These are phyloP conservation scores for Scenedesmus sp. DNA, from an alignment of 163 green algal genomes.

Conservation along the genomic window DNA sequence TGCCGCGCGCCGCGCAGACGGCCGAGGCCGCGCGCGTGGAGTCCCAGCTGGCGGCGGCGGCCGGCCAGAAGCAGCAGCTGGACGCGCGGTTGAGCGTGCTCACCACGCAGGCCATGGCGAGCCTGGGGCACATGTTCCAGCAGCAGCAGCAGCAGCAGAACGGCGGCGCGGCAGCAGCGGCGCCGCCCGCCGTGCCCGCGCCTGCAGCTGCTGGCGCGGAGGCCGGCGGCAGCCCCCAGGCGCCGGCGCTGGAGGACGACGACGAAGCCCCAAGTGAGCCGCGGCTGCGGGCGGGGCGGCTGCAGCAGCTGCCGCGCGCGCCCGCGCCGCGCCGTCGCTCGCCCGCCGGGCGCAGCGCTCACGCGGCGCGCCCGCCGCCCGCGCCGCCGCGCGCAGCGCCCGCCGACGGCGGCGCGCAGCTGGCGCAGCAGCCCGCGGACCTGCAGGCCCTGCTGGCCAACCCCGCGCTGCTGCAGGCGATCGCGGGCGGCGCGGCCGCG, in stretches of 20 bases:
- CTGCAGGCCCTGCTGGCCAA: constrained; percentile 36
- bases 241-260: constrained; percentile 28
- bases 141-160: constrained; percentile 37
- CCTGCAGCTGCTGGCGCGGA: neutral
- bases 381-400: too few relatives aligned
- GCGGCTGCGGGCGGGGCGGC: too few relatives aligned
- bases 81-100: constrained; percentile 3
- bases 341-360: too few relatives aligned
- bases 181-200: neutral
- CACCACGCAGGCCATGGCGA: constrained; percentile 11
- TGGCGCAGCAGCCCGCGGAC: neutral
- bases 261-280: constrained; percentile 9
- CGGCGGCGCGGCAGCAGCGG: constrained; percentile 8
- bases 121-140: constrained; percentile 16
- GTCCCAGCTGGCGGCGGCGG: constrained; percentile 17
- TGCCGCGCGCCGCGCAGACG: too few relatives aligned
- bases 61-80: constrained; percentile 13
- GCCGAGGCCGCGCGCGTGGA: neutral
- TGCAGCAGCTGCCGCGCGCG: too few relatives aligned
- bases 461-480: constrained; percentile 22
- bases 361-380: too few relatives aligned
- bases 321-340: too few relatives aligned
- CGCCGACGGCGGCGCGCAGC: too few relatives aligned
- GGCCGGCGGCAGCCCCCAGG: constrained; percentile 14
- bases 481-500: neutral